These are phyloP conservation scores for Talaromyces liani DNA, from an alignment of 495 filamentous ascomycete genomes.

Conservation along the genomic window DNA sequence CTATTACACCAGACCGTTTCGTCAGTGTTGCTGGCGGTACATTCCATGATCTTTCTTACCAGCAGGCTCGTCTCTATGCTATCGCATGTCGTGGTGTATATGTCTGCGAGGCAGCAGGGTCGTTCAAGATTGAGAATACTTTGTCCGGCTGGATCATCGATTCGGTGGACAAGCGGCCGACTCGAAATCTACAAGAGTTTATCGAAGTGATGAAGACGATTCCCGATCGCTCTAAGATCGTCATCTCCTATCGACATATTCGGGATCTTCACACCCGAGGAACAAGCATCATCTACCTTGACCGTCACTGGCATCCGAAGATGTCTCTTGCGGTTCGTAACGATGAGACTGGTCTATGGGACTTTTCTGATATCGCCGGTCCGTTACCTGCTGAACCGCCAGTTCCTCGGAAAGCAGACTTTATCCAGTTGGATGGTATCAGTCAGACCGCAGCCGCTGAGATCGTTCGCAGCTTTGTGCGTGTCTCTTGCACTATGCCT, in stretches of 20 bases:
- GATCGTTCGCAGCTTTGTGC: constrained; percentile 89
- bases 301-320: constrained; percentile 89
- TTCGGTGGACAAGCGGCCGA: constrained; percentile 82
- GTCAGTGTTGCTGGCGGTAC: constrained; percentile 87
- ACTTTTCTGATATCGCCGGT: constrained; percentile 79
- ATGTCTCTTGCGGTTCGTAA: constrained; percentile 93
- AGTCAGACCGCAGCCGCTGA: constrained; percentile 84
- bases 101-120: constrained; percentile 90
- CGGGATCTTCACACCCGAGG: constrained; percentile 90
- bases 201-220: constrained; percentile 86
- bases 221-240: constrained; percentile 83
- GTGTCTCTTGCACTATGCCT: constrained; percentile 85
- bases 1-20: constrained; percentile 92
- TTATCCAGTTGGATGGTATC: constrained; percentile 85
- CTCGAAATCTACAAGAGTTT: constrained; percentile 79
- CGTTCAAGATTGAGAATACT: constrained; percentile 86
- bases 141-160: constrained; percentile 92
- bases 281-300: constrained; percentile 85
- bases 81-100: constrained; percentile 88
- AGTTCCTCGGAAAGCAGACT: constrained; percentile 70
- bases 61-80: constrained; percentile 88
- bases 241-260: constrained; percentile 92
- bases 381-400: constrained; percentile 66
- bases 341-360: constrained; percentile 86
- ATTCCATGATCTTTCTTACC: constrained; percentile 95